A percentile compares a stretch with the other conserved stretches of the same genome.
These are phyloP conservation scores for Puccinia hordei DNA, from an alignment of 1,284 basidiomycete genomes.

Conservation along the genomic window DNA sequence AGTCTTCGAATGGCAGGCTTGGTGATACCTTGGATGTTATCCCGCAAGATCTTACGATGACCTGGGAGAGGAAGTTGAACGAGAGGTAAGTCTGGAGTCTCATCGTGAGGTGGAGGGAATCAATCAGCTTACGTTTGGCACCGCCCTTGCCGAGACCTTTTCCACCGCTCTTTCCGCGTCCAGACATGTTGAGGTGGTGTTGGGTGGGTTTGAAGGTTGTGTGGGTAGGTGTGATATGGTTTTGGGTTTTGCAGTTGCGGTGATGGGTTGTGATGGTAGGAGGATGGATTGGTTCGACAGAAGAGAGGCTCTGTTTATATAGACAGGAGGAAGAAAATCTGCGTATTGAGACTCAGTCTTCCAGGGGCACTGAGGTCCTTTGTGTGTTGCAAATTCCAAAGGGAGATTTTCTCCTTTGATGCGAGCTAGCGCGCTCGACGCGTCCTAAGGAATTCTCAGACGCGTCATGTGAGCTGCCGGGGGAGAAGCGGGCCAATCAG, in stretches of 20 bases:
- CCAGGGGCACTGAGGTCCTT: too few species aligned
- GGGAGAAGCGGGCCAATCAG: background rate
- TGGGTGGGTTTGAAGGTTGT: background rate
- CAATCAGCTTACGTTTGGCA: slow-evolving; percentile 32
- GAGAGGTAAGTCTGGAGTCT: too few species aligned
- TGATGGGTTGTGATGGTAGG: background rate
- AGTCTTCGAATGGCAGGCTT: slow-evolving; percentile 78
- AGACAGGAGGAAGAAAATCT: too few species aligned
- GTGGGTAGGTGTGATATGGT: too few species aligned
- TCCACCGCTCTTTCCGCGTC: slow-evolving; percentile 64
- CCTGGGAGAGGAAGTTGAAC: slow-evolving; percentile 57
- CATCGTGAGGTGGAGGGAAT: too few species aligned
- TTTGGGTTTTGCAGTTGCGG: background rate
- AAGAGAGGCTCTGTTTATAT: background rate
- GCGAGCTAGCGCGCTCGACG: slow-evolving; percentile 45
- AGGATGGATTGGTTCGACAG: background rate
- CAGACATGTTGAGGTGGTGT: slow-evolving; percentile 65
- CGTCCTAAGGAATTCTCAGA: background rate
- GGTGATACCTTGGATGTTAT: slow-evolving; percentile 54
- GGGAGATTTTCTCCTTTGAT: slow-evolving; percentile 55
- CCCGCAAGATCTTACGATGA: slow-evolving; percentile 48
- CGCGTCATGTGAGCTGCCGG: background rate
- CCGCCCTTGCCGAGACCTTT: slow-evolving; percentile 75
- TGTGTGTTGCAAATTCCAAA: too few species aligned
- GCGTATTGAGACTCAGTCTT: too few species aligned